These are phyloP conservation scores for Taphrina deformans DNA, from an alignment of 1,139 yeast genomes.

Conservation along the genomic window DNA sequence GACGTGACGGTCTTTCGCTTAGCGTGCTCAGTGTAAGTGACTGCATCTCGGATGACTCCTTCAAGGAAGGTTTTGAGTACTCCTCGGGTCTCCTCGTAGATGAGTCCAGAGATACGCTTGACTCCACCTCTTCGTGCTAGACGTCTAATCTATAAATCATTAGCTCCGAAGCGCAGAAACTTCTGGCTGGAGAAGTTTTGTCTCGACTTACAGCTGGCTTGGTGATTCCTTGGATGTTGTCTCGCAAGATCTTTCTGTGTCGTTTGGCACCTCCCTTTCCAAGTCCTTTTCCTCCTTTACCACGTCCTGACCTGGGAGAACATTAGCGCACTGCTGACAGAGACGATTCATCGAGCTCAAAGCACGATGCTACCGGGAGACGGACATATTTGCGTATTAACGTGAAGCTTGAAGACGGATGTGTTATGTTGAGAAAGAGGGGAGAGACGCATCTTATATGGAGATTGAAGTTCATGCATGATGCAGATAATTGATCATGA, in stretches of 20 bases:
- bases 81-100: slow-evolving; percentile 98
- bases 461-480: background rate
- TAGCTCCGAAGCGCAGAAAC: too few relatives aligned
- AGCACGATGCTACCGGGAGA: too few relatives aligned
- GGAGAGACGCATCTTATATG: background rate
- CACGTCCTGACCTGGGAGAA: slow-evolving; percentile 43
- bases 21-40: slow-evolving; percentile 98
- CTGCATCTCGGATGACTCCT: slow-evolving; percentile 97
- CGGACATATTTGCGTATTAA: background rate
- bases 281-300: slow-evolving; percentile 99
- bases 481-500: background rate
- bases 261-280: slow-evolving; percentile 89
- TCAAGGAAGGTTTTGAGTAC: slow-evolving; percentile 94
- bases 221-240: slow-evolving; percentile 98
- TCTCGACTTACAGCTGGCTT: slow-evolving; percentile 75
- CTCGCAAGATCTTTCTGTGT: slow-evolving; percentile 99
- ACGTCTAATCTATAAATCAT: slow-evolving; percentile 67
- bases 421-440: background rate
- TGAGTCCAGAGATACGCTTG: slow-evolving; percentile 78
- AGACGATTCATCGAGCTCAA: background rate
- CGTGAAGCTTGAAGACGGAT: background rate
- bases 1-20: slow-evolving; percentile 99
- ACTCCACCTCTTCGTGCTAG: slow-evolving; percentile 99
- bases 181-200: too few relatives aligned
- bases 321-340: background rate